Conservation (phyloP, 495 filamentous ascomycete genomes). For the Lasiosphaeria hispida region DNA sequence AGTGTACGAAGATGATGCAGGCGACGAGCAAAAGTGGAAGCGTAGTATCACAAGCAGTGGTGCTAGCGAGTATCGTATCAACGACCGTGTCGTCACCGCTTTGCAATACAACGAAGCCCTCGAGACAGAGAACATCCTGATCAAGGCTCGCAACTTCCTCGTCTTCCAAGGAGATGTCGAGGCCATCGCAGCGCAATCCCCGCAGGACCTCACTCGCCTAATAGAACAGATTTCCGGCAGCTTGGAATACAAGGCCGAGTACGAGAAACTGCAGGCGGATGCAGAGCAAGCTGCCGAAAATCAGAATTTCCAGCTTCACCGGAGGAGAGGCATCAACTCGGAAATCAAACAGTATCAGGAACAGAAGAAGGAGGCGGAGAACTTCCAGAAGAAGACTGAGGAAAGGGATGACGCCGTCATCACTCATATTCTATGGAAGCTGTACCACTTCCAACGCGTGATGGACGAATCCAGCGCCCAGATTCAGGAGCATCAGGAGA, state of each 20-base stretch:
- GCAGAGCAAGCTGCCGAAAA: slow-evolving; percentile 85
- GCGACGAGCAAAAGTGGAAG: slow-evolving; percentile 94
- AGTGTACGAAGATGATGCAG: slow-evolving; percentile 96
- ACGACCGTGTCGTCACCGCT: slow-evolving; percentile 82
- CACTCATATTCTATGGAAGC: slow-evolving; percentile 93
- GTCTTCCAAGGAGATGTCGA: slow-evolving; percentile 99
- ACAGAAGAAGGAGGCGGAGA: slow-evolving; percentile 94
- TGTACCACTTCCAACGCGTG: slow-evolving; percentile 90
- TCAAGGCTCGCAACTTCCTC: slow-evolving; percentile 96
- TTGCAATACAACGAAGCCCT: slow-evolving; percentile 91
- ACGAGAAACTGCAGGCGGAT: slow-evolving; percentile 82
- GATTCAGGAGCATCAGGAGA: slow-evolving; percentile 92
- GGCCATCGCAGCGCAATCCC: slow-evolving; percentile 91
- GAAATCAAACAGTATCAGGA: slow-evolving; percentile 97
- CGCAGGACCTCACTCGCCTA: slow-evolving; percentile 87
- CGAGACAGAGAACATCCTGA: slow-evolving; percentile 92
- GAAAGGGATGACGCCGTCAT: slow-evolving; percentile 91
- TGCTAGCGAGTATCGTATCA: slow-evolving; percentile 94
- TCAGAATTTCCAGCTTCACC: slow-evolving; percentile 78
- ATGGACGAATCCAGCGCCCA: slow-evolving; percentile 89
- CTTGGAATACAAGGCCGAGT: slow-evolving; percentile 92
- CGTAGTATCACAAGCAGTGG: slow-evolving; percentile 86
- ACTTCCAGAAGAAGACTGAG: slow-evolving; percentile 79
- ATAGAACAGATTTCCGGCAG: slow-evolving; percentile 98
- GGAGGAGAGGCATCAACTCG: slow-evolving; percentile 90